Base-by-base conservation (phyloP, 768 basidiomycete genomes). In the Leccinellum rugosiceps region DNA sequence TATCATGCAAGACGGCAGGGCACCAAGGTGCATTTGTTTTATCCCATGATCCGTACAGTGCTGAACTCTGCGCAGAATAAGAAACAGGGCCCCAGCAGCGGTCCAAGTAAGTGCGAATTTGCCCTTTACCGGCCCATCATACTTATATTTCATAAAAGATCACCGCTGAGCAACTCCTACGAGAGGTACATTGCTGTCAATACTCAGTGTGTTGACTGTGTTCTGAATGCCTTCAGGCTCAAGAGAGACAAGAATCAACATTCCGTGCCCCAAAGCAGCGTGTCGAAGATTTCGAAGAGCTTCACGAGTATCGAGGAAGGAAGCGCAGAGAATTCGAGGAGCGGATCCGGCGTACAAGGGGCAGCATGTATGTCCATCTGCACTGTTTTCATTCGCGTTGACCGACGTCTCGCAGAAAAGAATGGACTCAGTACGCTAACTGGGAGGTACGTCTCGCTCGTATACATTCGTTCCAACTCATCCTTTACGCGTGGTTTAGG, bases 321-420 rank as follows among this genome's bases (percentile, higher is more conserved):
- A 97, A 96, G 72, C 80, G 95, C 48, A 93, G 88, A 64, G 94
- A 98, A 72, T 98, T 94, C 58, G 94, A 98, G 76, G 94, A 94
- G 62, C 83, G 92, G 55, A 90, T 89, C 41, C 74, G 87, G 60
- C 80, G 89, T 63, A 92, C 87, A 15, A 78, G 90, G 59, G 88
- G 88, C 11, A 91, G 85, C 78, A 90, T 91, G 89, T 87, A 60
- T 53, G 87, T 76, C 7, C 45, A 6, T 0, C 11, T n/a, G 21
- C 43, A 34, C 38, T 17, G 19, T 47, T 26, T 51, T 34, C 15
- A 8, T 54, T 48, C 10, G 14, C 3, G 59, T 32, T 45, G 11
- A 43, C 52, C 38, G 23, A 65, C 53, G 30, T 34, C 11, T 38
- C 52, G 32, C 66, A 91, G 89, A 72, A 91, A 91, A 73, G 90